Conservation (phyloP, 2,329 filamentous ascomycete species). For the Cladorrhinum sp. region DNA sequence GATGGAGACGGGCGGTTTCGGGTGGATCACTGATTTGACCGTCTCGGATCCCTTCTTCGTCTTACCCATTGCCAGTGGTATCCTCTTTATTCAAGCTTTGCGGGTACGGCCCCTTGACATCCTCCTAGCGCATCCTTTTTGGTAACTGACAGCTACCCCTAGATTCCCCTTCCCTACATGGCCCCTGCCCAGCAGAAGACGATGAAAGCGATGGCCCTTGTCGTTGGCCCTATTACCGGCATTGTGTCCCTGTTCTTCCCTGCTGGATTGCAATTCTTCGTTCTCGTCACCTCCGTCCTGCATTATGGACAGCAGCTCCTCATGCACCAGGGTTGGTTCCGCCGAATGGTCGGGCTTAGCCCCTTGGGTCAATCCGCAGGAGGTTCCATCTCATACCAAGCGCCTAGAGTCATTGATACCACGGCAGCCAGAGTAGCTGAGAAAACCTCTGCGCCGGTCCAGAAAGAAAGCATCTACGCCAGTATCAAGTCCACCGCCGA, state of each 20-base stretch:
- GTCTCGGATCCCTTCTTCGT: slow-evolving; percentile 73
- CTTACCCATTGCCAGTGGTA: slow-evolving; percentile 62
- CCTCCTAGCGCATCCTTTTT: neutral
- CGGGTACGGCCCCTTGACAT: slow-evolving; percentile 44
- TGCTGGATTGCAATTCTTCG: slow-evolving; percentile 60
- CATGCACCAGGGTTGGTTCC: slow-evolving; percentile 40
- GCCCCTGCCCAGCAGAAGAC: slow-evolving; percentile 31
- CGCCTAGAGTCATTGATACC: slow-evolving; percentile 32
- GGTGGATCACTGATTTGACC: slow-evolving; percentile 80
- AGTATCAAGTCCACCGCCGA: slow-evolving; percentile 20
- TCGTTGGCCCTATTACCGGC: slow-evolving; percentile 33
- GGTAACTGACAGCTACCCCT: neutral
- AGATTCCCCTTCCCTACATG: slow-evolving; percentile 36
- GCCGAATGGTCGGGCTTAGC: slow-evolving; percentile 38
- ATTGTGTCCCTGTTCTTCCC: slow-evolving; percentile 47
- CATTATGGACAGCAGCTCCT: slow-evolving; percentile 44
- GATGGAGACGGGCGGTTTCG: slow-evolving; percentile 64
- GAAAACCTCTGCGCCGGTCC: slow-evolving; percentile 8
- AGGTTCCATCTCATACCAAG: slow-evolving; percentile 27
- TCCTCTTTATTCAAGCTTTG: slow-evolving; percentile 55
- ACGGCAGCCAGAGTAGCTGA: slow-evolving; percentile 15
- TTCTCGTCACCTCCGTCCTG: slow-evolving; percentile 44
- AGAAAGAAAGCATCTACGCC: slow-evolving; percentile 14
- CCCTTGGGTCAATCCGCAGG: slow-evolving; percentile 23
- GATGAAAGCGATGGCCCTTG: slow-evolving; percentile 35